Conservation (phyloP, 2,329 filamentous ascomycete genomes). For the Ceratocystis harringtonii region DNA sequence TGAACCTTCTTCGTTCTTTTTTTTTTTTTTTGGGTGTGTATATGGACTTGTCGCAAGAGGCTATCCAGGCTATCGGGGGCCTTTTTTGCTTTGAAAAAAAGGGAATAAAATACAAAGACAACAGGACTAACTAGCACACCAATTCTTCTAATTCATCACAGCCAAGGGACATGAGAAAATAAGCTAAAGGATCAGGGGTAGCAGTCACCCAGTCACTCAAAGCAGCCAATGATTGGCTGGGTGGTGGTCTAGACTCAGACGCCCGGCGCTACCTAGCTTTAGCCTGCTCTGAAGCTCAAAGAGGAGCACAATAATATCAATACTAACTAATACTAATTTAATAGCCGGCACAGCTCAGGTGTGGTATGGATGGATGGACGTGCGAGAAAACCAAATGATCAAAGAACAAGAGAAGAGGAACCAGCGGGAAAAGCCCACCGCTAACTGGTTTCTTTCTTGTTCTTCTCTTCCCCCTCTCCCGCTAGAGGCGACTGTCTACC, state of each 20-base stretch:
- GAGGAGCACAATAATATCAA: too few relatives aligned
- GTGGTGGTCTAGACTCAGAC: neutral
- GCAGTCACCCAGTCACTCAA: neutral
- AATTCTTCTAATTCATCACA: neutral
- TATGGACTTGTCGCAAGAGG: neutral
- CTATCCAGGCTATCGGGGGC: neutral
- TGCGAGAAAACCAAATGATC: neutral
- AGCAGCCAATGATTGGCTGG: neutral
- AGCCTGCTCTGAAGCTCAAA: too few relatives aligned
- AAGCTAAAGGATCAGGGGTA: slow-evolving; percentile 1
- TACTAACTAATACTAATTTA: too few relatives aligned
- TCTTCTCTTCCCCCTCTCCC: too few relatives aligned
- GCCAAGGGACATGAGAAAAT: slow-evolving; percentile 1
- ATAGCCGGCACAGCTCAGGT: too few relatives aligned
- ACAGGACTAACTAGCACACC: neutral
- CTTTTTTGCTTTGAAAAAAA: neutral
- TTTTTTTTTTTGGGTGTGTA: neutral
- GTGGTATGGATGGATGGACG: neutral
- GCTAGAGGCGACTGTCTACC: too few relatives aligned
- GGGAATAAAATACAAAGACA: neutral
- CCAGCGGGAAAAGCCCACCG: neutral
- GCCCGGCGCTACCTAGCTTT: neutral
- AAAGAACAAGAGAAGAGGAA: neutral
- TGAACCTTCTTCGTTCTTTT: neutral
- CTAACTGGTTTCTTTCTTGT: neutral